Evolutionary conservation across 371 early-diverging fungal genomes (phyloP).

Genomic region (Pancytospora epiphaga): DNA sequence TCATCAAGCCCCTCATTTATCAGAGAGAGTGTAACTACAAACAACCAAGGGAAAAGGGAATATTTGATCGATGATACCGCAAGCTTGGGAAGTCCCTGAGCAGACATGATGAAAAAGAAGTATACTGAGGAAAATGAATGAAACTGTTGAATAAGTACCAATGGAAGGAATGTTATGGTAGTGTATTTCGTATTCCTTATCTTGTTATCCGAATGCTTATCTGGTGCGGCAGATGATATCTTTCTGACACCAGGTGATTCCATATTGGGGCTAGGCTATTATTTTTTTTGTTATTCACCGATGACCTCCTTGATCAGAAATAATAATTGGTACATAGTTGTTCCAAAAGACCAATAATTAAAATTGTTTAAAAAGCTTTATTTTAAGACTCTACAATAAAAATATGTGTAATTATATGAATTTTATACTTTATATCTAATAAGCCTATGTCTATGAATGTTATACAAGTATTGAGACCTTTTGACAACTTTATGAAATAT

Average conservation of each 20-base stretch:
- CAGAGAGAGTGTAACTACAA: slow-evolving; percentile 80
- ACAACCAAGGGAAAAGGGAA: slow-evolving; percentile 80
- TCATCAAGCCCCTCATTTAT: slow-evolving; percentile 91
- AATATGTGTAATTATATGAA: neutral
- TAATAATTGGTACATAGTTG: no score
- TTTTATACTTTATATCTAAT: neutral
- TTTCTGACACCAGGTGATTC: neutral
- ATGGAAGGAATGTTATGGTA: slow-evolving; percentile 72
- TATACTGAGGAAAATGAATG: slow-evolving; percentile 88
- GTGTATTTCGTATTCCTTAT: slow-evolving; percentile 90
- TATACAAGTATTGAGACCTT: no score
- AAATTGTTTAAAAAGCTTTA: neutral
- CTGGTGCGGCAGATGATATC: slow-evolving; percentile 7
- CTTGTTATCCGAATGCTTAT: slow-evolving; percentile 67
- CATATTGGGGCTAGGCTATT: neutral
- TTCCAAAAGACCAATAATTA: slow-evolving; percentile 28
- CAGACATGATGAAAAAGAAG: slow-evolving; percentile 81
- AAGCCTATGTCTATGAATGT: no score
- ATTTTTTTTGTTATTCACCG: no score
- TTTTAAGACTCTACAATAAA: neutral
- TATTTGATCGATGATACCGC: slow-evolving; percentile 74
- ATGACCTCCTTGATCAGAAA: no score
- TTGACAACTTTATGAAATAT: no score
- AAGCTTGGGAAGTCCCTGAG: slow-evolving; percentile 71
- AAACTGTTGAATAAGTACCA: slow-evolving; percentile 85